Percentiles rank a stretch among this genome's conserved stretches.
Evolutionary conservation across 768 basidiomycete species (phyloP).

Genomic region (Clitopilus hobsonii): DNA sequence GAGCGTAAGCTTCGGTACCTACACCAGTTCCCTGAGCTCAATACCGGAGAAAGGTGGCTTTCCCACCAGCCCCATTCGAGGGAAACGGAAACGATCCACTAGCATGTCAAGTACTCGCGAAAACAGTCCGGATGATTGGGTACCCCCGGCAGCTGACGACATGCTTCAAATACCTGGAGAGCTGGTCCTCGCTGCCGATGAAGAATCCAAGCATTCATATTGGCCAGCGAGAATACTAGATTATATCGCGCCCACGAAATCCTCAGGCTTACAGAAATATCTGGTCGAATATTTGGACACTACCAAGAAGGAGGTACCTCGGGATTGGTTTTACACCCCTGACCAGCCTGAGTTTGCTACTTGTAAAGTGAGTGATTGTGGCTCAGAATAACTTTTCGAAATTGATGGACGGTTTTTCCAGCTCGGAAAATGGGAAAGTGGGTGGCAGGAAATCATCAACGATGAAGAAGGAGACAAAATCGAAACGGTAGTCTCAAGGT

Average conservation of each 20-base stretch:
- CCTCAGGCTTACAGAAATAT: constrained; percentile 37
- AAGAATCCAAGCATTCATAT: constrained; percentile 30
- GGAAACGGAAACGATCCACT: constrained; percentile 3
- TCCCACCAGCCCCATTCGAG: not conserved
- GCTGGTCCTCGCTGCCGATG: constrained; percentile 49
- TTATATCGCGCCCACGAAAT: constrained; percentile 41
- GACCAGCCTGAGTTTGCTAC: constrained; percentile 57
- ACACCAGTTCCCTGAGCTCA: constrained; percentile 4
- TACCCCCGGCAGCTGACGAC: constrained; percentile 41
- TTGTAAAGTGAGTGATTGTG: constrained; percentile 42
- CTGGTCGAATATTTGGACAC: constrained; percentile 57
- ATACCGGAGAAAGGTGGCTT: constrained; percentile 8
- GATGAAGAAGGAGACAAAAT: constrained; percentile 30
- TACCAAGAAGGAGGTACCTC: constrained; percentile 30
- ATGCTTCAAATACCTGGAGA: constrained; percentile 64
- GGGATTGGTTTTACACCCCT: constrained; percentile 53
- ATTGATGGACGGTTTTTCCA: constrained; percentile 16
- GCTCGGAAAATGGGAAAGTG: constrained; percentile 55
- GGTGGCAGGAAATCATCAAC: constrained; percentile 32
- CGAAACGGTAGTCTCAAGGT: constrained; percentile 10
- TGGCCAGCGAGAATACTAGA: constrained; percentile 66
- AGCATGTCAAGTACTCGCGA: not conserved
- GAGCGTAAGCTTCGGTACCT: constrained; percentile 9
- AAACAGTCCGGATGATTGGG: constrained; percentile 22
- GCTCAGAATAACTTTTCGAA: not conserved